Conservation (phyloP, 331 rosid genomes). For the Arachis monticola region DNA sequence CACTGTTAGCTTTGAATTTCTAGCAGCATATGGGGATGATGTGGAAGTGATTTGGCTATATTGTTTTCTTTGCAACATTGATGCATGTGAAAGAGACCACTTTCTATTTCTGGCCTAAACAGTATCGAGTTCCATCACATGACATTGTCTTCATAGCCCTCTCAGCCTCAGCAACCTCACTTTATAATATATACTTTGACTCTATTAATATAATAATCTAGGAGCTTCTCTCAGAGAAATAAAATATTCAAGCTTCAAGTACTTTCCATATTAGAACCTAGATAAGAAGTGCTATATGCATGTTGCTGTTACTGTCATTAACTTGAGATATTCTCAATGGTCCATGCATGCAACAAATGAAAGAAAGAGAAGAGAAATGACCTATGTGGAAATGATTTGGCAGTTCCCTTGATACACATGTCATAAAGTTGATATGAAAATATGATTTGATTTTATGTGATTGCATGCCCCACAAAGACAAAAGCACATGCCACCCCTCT, state of each 20-base stretch:
- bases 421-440: neutral
- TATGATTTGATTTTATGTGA: neutral
- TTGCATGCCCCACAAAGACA: neutral
- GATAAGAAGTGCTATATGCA: neutral
- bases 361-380: neutral
- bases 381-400: neutral
- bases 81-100: slow-evolving; percentile 7
- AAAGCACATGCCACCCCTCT: slow-evolving; percentile 10
- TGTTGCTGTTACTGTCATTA: neutral
- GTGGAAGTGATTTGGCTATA: slow-evolving; percentile 24
- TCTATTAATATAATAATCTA: neutral
- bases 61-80: neutral
- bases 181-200: slow-evolving; percentile 6
- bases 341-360: neutral
- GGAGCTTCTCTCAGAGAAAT: too few species aligned
- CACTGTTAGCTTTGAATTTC: neutral
- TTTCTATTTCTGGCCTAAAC: slow-evolving; percentile 19
- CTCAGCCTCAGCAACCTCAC: slow-evolving; percentile 20
- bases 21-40: slow-evolving; percentile 11
- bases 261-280: neutral
- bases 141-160: neutral
- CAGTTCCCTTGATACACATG: neutral
- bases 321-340: neutral
- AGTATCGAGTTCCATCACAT: neutral
- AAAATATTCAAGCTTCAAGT: too few species aligned